Base-by-base conservation (phyloP, 2,329 filamentous ascomycete genomes). In the Colletotrichum sp. region DNA sequence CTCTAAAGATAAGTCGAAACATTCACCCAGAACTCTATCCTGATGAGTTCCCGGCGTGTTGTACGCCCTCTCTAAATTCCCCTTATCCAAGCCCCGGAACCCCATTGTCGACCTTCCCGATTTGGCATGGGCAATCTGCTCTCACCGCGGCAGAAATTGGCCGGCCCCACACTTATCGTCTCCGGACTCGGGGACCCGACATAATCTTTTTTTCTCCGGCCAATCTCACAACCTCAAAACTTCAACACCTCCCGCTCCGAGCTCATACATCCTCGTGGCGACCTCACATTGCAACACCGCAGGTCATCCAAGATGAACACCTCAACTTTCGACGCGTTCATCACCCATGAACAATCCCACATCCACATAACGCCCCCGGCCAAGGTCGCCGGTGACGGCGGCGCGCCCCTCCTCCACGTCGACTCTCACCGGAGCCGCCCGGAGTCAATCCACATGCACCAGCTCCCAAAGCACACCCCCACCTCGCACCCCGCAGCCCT, bases 201-300 rank as follows among this genome's bases (percentile, higher is more conserved):
- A 28, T 13, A 64, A 36, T 5, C 4, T n/a, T 64, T 64, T 64
- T 64, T 21, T 44, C 44, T 24, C 62, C n/a, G 30, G 13, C 32
- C 18, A 63, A 64, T 39, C 12, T 39, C 2, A n/a, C n/a, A 21
- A 39, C 15, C 2, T 10, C 32, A 15, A n/a, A 44, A 26, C 32
- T 64, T 1, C 4, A 39, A 15, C 62, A 18, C 1, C 30, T 44
- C n/a, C 13, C 3, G 10, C 8, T 8, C 21, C 8, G 8, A 2
- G 2, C 18, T 13, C 44, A 12, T 6, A 4, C 4, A 13, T 2
- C 4, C 10, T 49, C 44, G 44, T 6, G 5, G n/a, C n/a, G 12
- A 13, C 21, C 4, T 12, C 0, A 18, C n/a, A 64, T 13, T 8
- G n/a, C 34, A 3, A 64, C 0, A 21, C 0, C 15, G 2, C 34